phyloP scores from a whole-genome alignment of 495 filamentous ascomycete species.

The Opeltia flavorubescens region DNA sequence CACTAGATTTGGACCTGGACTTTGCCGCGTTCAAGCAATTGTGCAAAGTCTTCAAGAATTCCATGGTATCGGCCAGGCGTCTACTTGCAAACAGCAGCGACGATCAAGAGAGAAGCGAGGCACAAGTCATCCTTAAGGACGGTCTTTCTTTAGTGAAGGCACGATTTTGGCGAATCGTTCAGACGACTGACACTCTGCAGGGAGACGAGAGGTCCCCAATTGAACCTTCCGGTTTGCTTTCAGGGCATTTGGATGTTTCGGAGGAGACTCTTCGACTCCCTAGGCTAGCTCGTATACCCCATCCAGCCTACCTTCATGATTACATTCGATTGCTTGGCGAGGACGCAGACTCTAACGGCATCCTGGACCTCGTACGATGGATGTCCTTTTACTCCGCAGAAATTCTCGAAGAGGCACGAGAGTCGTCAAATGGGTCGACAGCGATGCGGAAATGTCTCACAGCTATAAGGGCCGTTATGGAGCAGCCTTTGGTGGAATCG shows the following conservation, averaged over 20 bases:
- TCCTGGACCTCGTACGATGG: constrained; percentile 38
- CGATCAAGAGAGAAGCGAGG: background rate
- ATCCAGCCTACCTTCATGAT: constrained; percentile 33
- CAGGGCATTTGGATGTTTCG: no score
- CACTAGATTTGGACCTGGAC: constrained; percentile 24
- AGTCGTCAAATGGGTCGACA: constrained; percentile 26
- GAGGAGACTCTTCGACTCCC: constrained; percentile 14
- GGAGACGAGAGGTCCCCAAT: no score
- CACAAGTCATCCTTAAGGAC: background rate
- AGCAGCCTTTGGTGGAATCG: constrained; percentile 20
- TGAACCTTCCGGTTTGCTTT: no score
- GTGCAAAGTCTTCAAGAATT: constrained; percentile 17
- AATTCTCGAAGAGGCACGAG: constrained; percentile 26
- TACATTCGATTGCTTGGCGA: constrained; percentile 39
- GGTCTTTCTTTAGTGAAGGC: no score
- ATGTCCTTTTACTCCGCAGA: constrained; percentile 29
- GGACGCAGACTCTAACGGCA: constrained; percentile 32
- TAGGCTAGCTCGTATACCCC: constrained; percentile 26
- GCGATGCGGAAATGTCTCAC: constrained; percentile 35
- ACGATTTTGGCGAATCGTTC: background rate
- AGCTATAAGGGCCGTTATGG: constrained; percentile 39
- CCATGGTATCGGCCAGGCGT: no score
- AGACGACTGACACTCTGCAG: no score
- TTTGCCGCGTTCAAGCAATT: constrained; percentile 30
- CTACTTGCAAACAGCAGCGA: background rate